Evolutionary conservation across 805 yeast genomes (phyloP).

Genomic region (Pichia occidentalis): DNA sequence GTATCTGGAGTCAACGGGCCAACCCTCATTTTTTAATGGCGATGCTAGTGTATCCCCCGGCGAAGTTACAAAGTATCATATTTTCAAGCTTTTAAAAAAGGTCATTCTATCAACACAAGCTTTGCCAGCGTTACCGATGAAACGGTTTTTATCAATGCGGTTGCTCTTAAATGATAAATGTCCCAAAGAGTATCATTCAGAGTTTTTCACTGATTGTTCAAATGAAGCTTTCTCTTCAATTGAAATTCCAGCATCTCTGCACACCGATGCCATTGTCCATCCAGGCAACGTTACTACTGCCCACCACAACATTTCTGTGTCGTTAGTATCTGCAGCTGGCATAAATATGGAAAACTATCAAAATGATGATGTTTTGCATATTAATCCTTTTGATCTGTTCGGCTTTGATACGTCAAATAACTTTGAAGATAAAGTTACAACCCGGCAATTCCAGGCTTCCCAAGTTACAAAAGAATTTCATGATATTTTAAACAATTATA

Average conservation of each 20-base stretch:
- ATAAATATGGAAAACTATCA: conserved; percentile 31
- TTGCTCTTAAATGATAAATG: conserved; percentile 42
- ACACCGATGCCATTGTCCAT: conserved; percentile 16
- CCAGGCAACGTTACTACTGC: conserved; percentile 23
- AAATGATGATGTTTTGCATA: conserved; percentile 16
- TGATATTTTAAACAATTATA: conserved; percentile 8
- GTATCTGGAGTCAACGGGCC: conserved; percentile 29
- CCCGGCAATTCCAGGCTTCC: conserved; percentile 15
- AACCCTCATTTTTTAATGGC: conserved; percentile 9
- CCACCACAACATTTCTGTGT: conserved; percentile 19
- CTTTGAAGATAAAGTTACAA: not conserved
- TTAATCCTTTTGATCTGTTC: conserved; percentile 25
- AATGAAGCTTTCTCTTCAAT: conserved; percentile 34
- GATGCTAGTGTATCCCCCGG: conserved; percentile 15
- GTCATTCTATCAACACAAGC: conserved; percentile 49
- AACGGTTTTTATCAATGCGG: conserved; percentile 42
- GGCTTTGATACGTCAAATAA: conserved; percentile 2
- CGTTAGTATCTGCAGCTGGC: conserved; percentile 23
- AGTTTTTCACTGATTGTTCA: conserved; percentile 31
- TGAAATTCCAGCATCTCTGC: conserved; percentile 27
- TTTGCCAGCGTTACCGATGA: conserved; percentile 43
- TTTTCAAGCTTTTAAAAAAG: conserved; percentile 44
- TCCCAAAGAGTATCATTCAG: conserved; percentile 45
- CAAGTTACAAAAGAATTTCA: conserved; percentile 22
- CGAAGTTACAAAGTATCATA: conserved; percentile 36